Conservation (phyloP, 2,329 filamentous ascomycete genomes). For the Aspergillus floridensis region DNA sequence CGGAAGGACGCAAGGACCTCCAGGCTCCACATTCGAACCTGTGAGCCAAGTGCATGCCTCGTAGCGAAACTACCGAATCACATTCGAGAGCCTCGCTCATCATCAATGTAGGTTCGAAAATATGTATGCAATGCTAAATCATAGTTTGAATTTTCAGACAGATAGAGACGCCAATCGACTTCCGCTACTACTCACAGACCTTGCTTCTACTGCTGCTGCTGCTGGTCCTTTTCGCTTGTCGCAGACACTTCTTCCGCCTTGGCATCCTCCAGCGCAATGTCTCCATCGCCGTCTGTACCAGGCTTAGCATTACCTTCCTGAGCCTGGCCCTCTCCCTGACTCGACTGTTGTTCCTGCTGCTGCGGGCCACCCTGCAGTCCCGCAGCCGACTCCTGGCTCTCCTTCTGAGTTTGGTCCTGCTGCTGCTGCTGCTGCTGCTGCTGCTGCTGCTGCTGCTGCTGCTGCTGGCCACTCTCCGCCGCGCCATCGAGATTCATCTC, state of each 20-base stretch:
- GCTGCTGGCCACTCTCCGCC: neutral
- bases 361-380: constrained; percentile 2
- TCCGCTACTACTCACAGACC: neutral
- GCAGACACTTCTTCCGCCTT: constrained; percentile 14
- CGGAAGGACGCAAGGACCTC: too few species aligned
- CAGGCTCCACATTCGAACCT: too few species aligned
- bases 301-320: constrained; percentile 7
- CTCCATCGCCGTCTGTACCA: constrained; percentile 29
- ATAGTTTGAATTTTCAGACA: neutral
- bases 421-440: neutral
- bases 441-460: neutral
- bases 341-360: neutral
- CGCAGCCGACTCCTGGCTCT: neutral
- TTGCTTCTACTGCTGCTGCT: neutral
- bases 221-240: constrained; percentile 2
- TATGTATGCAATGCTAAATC: neutral
- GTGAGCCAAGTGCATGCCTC: neutral
- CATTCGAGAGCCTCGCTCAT: constrained; percentile 20
- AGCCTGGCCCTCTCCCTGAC: neutral
- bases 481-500: constrained; percentile 36
- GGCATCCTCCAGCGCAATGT: constrained; percentile 39
- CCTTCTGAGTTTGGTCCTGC: neutral
- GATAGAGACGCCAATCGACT: too few species aligned
- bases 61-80: constrained; percentile 6
- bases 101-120: neutral